phyloP scores from a whole-genome alignment of 2,329 filamentous ascomycete genomes.

The Colletotrichum sp. region DNA sequence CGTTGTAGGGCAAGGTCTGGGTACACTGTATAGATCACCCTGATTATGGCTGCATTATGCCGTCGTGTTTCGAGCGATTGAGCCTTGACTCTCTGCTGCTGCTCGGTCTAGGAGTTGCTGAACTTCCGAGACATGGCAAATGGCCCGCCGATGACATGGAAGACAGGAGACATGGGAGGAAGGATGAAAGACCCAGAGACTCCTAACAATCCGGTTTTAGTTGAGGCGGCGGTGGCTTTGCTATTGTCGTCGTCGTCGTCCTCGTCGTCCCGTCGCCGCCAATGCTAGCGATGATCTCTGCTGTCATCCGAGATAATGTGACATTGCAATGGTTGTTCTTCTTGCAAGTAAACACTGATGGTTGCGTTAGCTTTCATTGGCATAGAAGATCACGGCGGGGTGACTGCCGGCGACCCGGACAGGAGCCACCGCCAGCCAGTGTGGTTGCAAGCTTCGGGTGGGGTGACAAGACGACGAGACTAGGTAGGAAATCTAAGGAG shows the following conservation, averaged over 20 bases:
- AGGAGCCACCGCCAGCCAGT: background rate
- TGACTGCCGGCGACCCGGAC: background rate
- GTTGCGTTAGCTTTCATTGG: background rate
- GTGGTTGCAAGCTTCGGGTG: background rate
- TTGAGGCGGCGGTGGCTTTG: background rate
- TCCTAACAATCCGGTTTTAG: background rate
- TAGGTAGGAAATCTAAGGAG: background rate
- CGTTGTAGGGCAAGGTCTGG: background rate
- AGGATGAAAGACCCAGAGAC: background rate
- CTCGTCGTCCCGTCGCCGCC: background rate
- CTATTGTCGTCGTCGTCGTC: background rate
- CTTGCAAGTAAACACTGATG: background rate
- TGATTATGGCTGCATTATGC: background rate
- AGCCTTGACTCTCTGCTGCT: constrained; percentile 2
- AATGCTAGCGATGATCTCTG: background rate
- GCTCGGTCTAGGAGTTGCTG: background rate
- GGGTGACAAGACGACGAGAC: background rate
- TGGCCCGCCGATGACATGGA: background rate
- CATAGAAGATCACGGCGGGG: background rate
- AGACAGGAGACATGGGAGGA: background rate
- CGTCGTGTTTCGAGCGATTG: background rate
- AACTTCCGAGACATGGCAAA: background rate
- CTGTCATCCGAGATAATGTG: background rate
- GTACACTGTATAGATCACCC: background rate
- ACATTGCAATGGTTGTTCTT: background rate